Evolutionary conservation across 2,329 filamentous ascomycete species (phyloP), one percentile per base, ranked within the genome.

Genomic region (Macrophomina pseudophaseolina): DNA sequence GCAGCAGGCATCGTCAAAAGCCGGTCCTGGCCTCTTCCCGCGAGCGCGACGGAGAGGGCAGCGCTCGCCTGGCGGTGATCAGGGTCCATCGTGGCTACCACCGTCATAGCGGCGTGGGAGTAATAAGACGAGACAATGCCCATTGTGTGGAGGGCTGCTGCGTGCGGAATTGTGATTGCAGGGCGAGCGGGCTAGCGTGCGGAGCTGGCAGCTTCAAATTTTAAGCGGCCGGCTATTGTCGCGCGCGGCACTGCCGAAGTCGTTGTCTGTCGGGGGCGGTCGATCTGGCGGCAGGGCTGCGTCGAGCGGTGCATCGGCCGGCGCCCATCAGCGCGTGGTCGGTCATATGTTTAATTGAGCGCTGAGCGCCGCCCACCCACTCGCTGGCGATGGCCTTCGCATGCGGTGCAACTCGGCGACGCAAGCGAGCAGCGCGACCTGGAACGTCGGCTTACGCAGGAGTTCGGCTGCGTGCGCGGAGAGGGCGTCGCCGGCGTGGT

Each of bases 371-470:
- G 11, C 58, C 9, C 11, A 5, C 42, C 30, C 58, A 7, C 52
- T 18, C 32, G 16, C 38, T 14, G 18, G 38, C 16, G 30, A 44
- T 44, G 5, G 42, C 42, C 7, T 11, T 16, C 7, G 42, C 58
- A 23, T 62, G 58, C 58, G 32, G 58, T 62, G 58, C 58, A 62
- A 62, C 58, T 62, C 44, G 58, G 44, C 44, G 30, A 30, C 35
- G 48, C 48, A 53, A 64, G 60, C 60, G 48, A 64, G 60, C 59
- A 28, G 18, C 32, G 48, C 60, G 35, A 64, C 49, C 60, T 64
- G 60, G 60, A 64, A 53, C 60, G 49, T 35, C n/a, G 60, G 60
- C 60, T 64, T 40, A 52, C 46, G 60, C 60, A 64, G 60, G 48
- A 52, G 11, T 32, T 52, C 46, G 48, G 60, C 35, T 48, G 60